Base-by-base conservation (phyloP, 2,329 filamentous ascomycete genomes). In the Diaporthe destruens region DNA sequence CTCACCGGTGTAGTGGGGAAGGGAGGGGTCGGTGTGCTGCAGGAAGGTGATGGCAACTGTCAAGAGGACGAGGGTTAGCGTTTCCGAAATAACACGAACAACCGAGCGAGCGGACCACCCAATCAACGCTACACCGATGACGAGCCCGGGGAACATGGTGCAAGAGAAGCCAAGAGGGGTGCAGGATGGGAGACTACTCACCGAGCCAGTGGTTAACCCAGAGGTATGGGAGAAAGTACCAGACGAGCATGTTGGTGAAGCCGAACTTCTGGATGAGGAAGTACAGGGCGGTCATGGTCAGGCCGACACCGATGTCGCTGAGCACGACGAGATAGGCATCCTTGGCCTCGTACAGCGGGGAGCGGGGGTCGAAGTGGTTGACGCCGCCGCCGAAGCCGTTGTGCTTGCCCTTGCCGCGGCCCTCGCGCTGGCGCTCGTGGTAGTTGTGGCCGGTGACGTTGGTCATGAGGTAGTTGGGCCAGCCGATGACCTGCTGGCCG, bases 171-270 rank as follows among this genome's bases (percentile, higher is more conserved):
- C 12, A 9, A n/a, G 18, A 14, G n/a, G 25, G 16, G 14, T 20
- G 53, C 9, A 7, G n/a, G 9, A 51, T 49, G 57, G 20, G 68
- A 72, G 71, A 67, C 3, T 12, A 89, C 93, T 88, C 91, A 96
- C 94, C 94, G 71, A 98, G 93, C 96, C 96, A 98, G 90, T 98
- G 95, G 90, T 98, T 97, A 71, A 98, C 95, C 96, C 96, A 98
- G 74, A 98, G 88, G 83, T 98, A 99, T 49, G 96, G 96, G 73
- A 97, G 81, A 80, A 95, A 91, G 86, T 99, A 99, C 96, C 96
- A 98, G 75, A 99, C 93, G 74, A 93, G 85, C 82, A 98, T 87
- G 87, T 98, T 98, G 81, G 87, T 82, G 87, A 91, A 96, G 80
- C 96, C 96, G 78, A 92, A 98, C 71, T 84, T 93, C 82, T 91